Conservation (phyloP, 352 stramenopile genomes). For the Pythium sp. region DNA sequence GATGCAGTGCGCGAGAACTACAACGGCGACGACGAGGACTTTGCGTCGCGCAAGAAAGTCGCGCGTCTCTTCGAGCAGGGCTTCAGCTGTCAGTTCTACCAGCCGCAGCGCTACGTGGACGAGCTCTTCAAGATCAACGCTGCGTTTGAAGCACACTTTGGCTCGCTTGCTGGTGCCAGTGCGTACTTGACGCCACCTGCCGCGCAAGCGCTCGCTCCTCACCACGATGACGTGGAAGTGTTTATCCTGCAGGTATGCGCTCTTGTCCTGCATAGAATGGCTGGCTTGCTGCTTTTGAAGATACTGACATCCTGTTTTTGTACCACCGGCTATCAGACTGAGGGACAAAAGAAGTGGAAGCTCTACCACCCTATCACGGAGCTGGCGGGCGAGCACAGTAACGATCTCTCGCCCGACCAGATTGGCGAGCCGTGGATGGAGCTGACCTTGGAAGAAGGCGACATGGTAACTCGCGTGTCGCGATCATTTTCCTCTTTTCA, state of each 20-base stretch:
- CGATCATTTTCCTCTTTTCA: background rate
- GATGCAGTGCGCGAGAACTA: constrained; percentile 68
- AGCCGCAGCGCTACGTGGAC: constrained; percentile 82
- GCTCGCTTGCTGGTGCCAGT: constrained; percentile 70
- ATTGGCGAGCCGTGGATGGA: constrained; percentile 84
- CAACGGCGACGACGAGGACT: constrained; percentile 41
- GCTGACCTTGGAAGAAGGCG: constrained; percentile 77
- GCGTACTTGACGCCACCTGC: constrained; percentile 79
- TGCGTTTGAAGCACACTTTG: constrained; percentile 78
- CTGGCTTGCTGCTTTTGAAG: background rate
- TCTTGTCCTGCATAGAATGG: background rate
- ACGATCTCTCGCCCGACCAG: constrained; percentile 54
- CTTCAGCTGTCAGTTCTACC: constrained; percentile 89
- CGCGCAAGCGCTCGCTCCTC: constrained; percentile 78
- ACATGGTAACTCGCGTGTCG: constrained; percentile 35
- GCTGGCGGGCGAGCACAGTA: constrained; percentile 76
- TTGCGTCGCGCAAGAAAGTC: constrained; percentile 55
- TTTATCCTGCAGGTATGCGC: constrained; percentile 61
- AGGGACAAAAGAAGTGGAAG: constrained; percentile 88
- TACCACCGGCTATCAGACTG: constrained; percentile 34
- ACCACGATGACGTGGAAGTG: constrained; percentile 86
- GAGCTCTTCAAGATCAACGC: constrained; percentile 70
- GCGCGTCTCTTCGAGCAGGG: constrained; percentile 54
- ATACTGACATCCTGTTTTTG: background rate
- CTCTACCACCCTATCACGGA: constrained; percentile 75